Conservation (phyloP, 441 rosid genomes). For the Erodium moschatum region DNA sequence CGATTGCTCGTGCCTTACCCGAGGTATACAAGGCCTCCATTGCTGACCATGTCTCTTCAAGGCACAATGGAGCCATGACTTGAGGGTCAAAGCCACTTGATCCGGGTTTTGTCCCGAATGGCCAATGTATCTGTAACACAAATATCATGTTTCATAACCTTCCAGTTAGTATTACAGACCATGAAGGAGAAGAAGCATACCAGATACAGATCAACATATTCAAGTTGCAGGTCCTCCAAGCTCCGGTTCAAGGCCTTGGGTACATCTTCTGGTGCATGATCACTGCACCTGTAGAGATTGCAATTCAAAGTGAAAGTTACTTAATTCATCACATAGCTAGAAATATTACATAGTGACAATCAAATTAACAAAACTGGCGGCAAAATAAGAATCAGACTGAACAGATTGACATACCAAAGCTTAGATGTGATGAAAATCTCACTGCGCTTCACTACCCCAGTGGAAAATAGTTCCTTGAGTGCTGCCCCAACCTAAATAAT, state of each 20-base stretch:
- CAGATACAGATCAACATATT: constrained; percentile 46
- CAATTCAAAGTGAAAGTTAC: constrained; percentile 3
- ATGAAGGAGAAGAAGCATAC: constrained; percentile 21
- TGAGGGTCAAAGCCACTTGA: constrained; percentile 33
- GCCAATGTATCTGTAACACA: constrained; percentile 36
- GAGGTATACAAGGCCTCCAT: constrained; percentile 44
- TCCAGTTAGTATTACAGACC: not conserved
- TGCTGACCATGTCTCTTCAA: constrained; percentile 46
- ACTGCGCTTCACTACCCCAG: constrained; percentile 37
- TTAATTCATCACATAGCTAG: not conserved
- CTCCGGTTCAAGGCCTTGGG: constrained; percentile 33
- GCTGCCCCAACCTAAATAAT: constrained; percentile 37
- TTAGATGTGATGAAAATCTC: constrained; percentile 47
- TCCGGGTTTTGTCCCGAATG: constrained; percentile 33
- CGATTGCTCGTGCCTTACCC: constrained; percentile 38
- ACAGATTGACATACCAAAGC: constrained; percentile 31
- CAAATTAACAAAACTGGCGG: not conserved
- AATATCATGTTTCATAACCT: not conserved
- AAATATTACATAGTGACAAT: not conserved
- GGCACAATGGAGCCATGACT: constrained; percentile 34
- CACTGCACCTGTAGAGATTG: constrained; percentile 34
- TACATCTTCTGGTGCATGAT: constrained; percentile 47
- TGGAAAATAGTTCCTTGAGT: constrained; percentile 34
- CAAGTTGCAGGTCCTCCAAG: constrained; percentile 42
- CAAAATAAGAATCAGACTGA: too few species aligned